phyloP scores from a whole-genome alignment of 495 filamentous ascomycete genomes.

The Hamigera avellanea region DNA sequence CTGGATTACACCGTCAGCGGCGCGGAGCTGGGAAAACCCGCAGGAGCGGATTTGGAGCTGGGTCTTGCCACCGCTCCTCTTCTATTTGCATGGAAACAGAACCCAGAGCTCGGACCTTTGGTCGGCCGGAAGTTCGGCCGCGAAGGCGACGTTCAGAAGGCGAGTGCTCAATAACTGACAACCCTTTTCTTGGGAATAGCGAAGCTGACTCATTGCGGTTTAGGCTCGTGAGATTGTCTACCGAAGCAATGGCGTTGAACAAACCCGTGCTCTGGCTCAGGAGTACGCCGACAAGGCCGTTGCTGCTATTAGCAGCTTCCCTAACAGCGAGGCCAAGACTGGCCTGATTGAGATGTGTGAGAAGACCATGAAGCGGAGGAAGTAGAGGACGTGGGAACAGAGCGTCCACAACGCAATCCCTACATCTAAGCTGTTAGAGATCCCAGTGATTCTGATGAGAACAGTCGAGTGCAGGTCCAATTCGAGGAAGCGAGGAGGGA shows the following conservation, averaged over 20 bases:
- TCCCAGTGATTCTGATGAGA: too few species aligned
- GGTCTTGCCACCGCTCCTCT: constrained; percentile 93
- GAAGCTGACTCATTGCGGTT: neutral
- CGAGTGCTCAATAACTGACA: constrained; percentile 29
- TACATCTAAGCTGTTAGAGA: too few species aligned
- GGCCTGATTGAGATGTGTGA: constrained; percentile 87
- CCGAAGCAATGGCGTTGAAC: constrained; percentile 74
- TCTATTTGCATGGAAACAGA: constrained; percentile 91
- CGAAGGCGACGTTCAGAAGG: constrained; percentile 74
- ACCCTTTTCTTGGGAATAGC: neutral
- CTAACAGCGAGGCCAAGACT: constrained; percentile 82
- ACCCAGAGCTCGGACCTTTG: constrained; percentile 70
- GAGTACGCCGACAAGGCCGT: constrained; percentile 87
- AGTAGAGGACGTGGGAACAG: too few species aligned
- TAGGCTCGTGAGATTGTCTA: constrained; percentile 80
- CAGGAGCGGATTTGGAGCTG: constrained; percentile 86
- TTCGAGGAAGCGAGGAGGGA: too few species aligned
- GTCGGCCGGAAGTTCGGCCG: constrained; percentile 82
- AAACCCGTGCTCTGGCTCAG: constrained; percentile 79
- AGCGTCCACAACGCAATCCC: too few species aligned
- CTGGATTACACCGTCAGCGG: constrained; percentile 85
- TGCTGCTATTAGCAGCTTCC: constrained; percentile 67
- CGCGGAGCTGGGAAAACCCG: constrained; percentile 82
- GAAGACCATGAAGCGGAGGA: constrained; percentile 81
- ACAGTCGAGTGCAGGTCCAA: too few species aligned